Base-by-base conservation (phyloP, 176 grass and related monocot species). In the Triticum aestivum region DNA sequence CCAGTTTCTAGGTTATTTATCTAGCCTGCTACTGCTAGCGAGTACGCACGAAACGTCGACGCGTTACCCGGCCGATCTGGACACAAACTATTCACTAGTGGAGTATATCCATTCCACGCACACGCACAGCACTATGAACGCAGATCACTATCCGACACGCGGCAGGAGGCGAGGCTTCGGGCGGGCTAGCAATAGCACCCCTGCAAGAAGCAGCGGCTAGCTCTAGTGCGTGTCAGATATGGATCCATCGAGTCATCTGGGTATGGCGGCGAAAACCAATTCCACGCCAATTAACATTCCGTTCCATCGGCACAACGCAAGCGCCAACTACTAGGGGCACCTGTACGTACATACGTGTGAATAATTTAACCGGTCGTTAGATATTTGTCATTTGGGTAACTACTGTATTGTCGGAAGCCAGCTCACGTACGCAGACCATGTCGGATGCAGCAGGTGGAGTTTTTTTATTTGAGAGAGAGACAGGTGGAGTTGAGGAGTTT, bases 121-220 rank as follows among this genome's bases (percentile, higher is more conserved):
- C 12, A 49, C 1, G 61, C 15, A 38, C 49, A 21, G 11, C 65
- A 21, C 75, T 39, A 68, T 14, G 8, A 20, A 65, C 35, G 6
- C 9, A 47, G 82, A 14, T n/a, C 15, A 1, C 10, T 13, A 2
- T 11, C n/a, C 3, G 75, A 51, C 85, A 91, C 85, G 81, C 81
- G 89, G 76, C 59, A 12, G 49, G 49, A 73, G 30, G 75, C 34
- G 9, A 75, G 35, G 85, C 58, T 29, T 87, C 66, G 80, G 84
- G 79, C 32, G 32, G 80, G 56, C 56, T 38, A 11, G 21, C 4
- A 17, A 45, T 37, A 23, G 17, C n/a, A 11, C 20, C 18, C 65
- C 65, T 9, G 65, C 35, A 72, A 20, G 20, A 41, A 71, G 34
- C 20, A 65, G 24, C 7, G 62, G 62, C 38, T 30, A 38, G 2